A percentile compares a stretch with the other conserved stretches of the same genome.
Conservation (phyloP, 768 basidiomycete species). For the Flagelloscypha sp. region DNA sequence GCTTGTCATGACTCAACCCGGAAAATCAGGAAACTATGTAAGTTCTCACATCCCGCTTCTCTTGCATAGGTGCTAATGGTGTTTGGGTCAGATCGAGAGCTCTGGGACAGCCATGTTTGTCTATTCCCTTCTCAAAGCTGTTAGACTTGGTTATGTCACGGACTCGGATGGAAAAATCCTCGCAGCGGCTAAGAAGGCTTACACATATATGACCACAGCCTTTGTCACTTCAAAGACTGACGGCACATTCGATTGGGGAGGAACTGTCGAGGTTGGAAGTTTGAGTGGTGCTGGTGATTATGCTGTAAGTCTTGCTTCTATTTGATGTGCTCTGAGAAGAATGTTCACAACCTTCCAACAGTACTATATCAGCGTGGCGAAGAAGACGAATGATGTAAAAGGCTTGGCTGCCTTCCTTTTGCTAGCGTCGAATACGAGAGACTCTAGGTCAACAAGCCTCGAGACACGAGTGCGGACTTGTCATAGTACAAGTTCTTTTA, state of each 20-base stretch:
- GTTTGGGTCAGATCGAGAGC: too few species aligned
- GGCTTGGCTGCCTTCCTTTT: conserved; percentile 37
- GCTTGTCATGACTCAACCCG: conserved; percentile 43
- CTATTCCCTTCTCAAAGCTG: conserved; percentile 36
- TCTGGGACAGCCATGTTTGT: conserved; percentile 39
- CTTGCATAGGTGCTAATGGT: too few species aligned
- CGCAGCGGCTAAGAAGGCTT: conserved; percentile 30
- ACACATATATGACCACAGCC: conserved; percentile 29
- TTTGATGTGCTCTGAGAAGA: background rate
- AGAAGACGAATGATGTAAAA: conserved; percentile 36
- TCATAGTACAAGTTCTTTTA: too few species aligned
- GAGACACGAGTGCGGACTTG: too few species aligned
- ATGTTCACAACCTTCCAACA: conserved; percentile 9
- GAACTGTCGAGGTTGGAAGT: conserved; percentile 41
- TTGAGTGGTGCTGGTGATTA: conserved; percentile 29
- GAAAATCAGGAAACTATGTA: conserved; percentile 35
- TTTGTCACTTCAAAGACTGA: conserved; percentile 34
- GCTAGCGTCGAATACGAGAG: conserved; percentile 37
- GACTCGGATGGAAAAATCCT: conserved; percentile 32
- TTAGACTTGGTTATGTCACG: conserved; percentile 31
- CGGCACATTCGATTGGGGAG: conserved; percentile 37
- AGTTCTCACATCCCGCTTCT: too few species aligned
- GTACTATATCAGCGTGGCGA: conserved; percentile 36
- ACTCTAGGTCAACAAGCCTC: too few species aligned
- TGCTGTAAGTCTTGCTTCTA: conserved; percentile 18